A percentile compares a stretch with the other conserved stretches of the same genome.
Evolutionary conservation across 2,329 filamentous ascomycete genomes (phyloP).

Genomic region (Fusarium chuoi): DNA sequence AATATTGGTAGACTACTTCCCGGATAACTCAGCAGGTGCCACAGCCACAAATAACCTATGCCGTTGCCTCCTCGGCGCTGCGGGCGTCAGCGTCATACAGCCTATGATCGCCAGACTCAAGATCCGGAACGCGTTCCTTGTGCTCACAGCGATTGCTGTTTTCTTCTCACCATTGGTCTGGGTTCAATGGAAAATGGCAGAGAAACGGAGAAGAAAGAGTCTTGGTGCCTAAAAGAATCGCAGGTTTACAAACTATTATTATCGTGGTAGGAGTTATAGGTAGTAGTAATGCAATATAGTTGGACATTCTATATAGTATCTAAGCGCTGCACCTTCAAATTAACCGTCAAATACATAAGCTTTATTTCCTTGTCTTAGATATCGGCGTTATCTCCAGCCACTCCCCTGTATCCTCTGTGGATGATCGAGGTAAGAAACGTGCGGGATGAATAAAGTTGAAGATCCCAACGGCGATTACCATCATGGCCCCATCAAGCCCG

Average conservation of each 20-base stretch:
- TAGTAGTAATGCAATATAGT: no score
- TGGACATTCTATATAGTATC: no score
- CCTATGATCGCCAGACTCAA: not conserved
- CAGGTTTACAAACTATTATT: no score
- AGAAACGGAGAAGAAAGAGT: not conserved
- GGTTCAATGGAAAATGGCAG: not conserved
- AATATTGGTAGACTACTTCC: not conserved
- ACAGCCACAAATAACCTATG: not conserved
- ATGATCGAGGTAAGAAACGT: not conserved
- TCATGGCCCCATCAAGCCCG: not conserved
- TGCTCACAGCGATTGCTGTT: not conserved
- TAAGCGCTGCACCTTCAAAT: no score
- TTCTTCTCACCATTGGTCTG: not conserved
- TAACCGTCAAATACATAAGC: not conserved
- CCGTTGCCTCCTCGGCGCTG: not conserved
- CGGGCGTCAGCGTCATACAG: not conserved
- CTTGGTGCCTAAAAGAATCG: no score
- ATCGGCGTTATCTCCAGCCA: not conserved
- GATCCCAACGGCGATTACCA: not conserved
- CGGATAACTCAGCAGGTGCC: not conserved
- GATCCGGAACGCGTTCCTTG: not conserved
- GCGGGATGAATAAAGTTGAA: not conserved
- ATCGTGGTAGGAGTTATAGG: no score
- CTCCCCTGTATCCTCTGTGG: not conserved
- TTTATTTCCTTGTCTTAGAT: not conserved